Conservation (phyloP, 176 grass and related monocot species). For the Bolboschoenus planiculmis region DNA sequence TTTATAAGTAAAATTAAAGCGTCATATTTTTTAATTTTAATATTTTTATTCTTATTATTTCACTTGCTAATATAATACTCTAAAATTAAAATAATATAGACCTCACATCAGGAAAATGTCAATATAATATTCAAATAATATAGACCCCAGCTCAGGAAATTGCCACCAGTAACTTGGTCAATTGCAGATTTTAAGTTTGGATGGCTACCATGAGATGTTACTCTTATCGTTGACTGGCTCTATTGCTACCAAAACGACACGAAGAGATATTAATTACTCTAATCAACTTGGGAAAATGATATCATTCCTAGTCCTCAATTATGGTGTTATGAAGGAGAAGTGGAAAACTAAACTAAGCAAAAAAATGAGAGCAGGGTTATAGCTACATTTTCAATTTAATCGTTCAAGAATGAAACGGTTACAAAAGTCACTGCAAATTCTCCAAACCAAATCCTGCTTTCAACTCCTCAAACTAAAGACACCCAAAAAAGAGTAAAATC, state of each 20-base stretch:
- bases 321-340: neutral
- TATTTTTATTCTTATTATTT: neutral
- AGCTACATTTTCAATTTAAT: constrained; percentile 8
- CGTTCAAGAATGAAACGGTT: constrained; percentile 13
- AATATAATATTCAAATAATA: neutral
- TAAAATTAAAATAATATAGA: neutral
- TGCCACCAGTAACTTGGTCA: neutral
- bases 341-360: neutral
- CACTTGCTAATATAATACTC: neutral
- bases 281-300: neutral
- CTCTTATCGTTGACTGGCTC: neutral
- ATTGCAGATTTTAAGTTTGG: neutral
- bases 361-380: neutral
- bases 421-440: neutral
- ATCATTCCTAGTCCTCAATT: neutral
- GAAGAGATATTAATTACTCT: neutral
- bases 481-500: neutral
- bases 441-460: constrained; percentile 2
- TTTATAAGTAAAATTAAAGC: neutral
- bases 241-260: neutral
- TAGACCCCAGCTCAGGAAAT: neutral
- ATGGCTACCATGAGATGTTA: neutral
- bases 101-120: neutral
- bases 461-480: neutral
- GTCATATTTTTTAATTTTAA: neutral